Evolutionary conservation across 225 moss, liverwort and hornwort species (phyloP).

Genomic region (Asterella californica): DNA sequence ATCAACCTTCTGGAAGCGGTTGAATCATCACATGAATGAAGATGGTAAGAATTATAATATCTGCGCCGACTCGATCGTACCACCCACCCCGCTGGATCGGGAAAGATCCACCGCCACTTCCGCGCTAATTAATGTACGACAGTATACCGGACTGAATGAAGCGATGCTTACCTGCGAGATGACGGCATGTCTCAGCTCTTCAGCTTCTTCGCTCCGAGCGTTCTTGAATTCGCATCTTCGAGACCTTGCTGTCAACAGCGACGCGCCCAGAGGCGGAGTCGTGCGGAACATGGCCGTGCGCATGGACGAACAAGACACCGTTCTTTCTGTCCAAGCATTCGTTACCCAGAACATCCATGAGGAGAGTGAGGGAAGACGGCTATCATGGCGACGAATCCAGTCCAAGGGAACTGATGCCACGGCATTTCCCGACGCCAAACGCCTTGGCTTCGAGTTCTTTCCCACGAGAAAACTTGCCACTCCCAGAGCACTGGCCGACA

Average conservation of each 20-base stretch:
- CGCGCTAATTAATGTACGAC: too few relatives aligned
- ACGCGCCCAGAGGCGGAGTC: not conserved
- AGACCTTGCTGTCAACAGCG: not conserved
- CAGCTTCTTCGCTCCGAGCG: not conserved
- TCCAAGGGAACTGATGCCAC: constrained; percentile 67
- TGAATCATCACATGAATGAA: too few relatives aligned
- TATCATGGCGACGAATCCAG: constrained; percentile 69
- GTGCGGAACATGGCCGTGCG: not conserved
- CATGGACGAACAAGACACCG: not conserved
- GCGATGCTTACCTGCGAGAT: constrained; percentile 33
- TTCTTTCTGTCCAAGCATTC: constrained; percentile 55
- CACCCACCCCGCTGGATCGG: too few relatives aligned
- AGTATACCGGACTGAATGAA: too few relatives aligned
- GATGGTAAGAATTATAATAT: too few relatives aligned
- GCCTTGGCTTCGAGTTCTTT: constrained; percentile 57
- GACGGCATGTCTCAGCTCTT: constrained; percentile 25
- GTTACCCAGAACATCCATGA: constrained; percentile 57
- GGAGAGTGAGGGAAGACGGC: constrained; percentile 52
- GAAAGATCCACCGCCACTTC: too few relatives aligned
- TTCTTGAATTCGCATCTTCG: not conserved
- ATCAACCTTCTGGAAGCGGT: too few relatives aligned
- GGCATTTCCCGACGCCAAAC: constrained; percentile 76
- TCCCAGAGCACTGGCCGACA: constrained; percentile 50
- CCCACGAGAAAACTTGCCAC: constrained; percentile 64
- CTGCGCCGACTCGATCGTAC: too few relatives aligned